phyloP scores from a whole-genome alignment of 2,329 filamentous ascomycete species.

The Incumbomyces lentus region DNA sequence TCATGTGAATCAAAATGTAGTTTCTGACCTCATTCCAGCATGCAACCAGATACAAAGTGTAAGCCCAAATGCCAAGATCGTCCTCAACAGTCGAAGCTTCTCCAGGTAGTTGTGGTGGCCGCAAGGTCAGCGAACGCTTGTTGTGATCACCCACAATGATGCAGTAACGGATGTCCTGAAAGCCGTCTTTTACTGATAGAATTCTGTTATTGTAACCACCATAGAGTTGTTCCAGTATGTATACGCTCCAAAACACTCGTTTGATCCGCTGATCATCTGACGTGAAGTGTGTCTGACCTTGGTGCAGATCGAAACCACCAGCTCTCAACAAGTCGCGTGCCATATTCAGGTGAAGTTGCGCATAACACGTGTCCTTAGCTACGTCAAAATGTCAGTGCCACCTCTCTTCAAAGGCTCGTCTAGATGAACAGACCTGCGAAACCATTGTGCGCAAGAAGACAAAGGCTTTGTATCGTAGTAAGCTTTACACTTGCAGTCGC shows the following conservation, averaged over 20 bases:
- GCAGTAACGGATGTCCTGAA: no score
- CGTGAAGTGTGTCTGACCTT: no score
- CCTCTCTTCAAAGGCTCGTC: conserved; percentile 20
- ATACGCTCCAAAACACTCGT: conserved; percentile 15
- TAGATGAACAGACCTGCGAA: conserved; percentile 17
- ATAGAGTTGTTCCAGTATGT: conserved; percentile 17
- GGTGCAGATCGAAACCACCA: no score
- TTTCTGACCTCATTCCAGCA: conserved; percentile 16
- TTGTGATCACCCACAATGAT: background rate
- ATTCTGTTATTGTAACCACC: background rate
- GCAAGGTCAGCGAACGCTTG: conserved; percentile 1
- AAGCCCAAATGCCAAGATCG: conserved; percentile 16
- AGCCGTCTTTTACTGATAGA: no score
- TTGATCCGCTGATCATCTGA: no score
- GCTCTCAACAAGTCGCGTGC: background rate
- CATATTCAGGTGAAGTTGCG: background rate
- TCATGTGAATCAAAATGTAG: conserved; percentile 14
- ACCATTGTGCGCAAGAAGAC: conserved; percentile 17
- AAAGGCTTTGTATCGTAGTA: conserved; percentile 20
- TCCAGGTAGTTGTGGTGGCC: conserved; percentile 13
- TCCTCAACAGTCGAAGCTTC: background rate
- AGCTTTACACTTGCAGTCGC: conserved; percentile 14
- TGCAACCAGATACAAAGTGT: conserved; percentile 16
- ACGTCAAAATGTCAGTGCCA: conserved; percentile 21
- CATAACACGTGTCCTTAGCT: conserved; percentile 33